Base-by-base conservation (phyloP, 139 green algal species). In the Desmodesmus armatus region DNA sequence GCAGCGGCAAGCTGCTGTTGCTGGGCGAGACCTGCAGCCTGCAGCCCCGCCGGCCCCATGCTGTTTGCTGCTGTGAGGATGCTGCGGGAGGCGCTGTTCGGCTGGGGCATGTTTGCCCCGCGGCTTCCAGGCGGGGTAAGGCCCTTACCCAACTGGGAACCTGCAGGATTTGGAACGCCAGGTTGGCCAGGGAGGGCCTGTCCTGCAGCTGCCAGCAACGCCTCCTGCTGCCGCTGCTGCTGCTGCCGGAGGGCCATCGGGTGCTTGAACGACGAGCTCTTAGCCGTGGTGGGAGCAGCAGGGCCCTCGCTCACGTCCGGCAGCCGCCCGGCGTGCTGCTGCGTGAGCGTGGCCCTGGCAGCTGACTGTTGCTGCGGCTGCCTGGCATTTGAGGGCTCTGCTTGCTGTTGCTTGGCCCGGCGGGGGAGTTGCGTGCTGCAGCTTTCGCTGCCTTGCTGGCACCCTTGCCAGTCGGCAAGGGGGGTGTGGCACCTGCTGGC, bases 21-120 rank as follows among this genome's bases (percentile, higher is more conserved):
- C 37, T 72, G 53, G 5, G 55, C 74, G 29, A 37, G 35, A 23
- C 39, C 69, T 33, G 49, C 76, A 25, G 55, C n/a, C 55, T 55
- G 76, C 76, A 33, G 76, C 25, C 4, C 76, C 76, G 15, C 53
- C n/a, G n/a, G n/a, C n/a, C n/a, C 55, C 53, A 82, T 72, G 55
- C 55, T 82, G 76, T 73, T 72, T 53, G 76, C 76, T 60, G 76
- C 76, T 55, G 55, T 82, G 11, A 82, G 55, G 39, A 82, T 82
- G 53, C 76, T 31, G 25, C 55, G 29, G 5, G 76, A 82, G 2
- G 76, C 76, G 25, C 76, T 82, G 7, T 23, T n/a, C n/a, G 7
- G 11, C 37, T 58, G 76, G 43, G 27, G 55, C 53, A 37, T 25
- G n/a, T 53, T 1, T 31, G 76, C 37, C 55, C n/a, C 25, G 62